These are phyloP conservation scores for Acacia concinna DNA, from an alignment of 331 rosid species.

Conservation along the genomic window DNA sequence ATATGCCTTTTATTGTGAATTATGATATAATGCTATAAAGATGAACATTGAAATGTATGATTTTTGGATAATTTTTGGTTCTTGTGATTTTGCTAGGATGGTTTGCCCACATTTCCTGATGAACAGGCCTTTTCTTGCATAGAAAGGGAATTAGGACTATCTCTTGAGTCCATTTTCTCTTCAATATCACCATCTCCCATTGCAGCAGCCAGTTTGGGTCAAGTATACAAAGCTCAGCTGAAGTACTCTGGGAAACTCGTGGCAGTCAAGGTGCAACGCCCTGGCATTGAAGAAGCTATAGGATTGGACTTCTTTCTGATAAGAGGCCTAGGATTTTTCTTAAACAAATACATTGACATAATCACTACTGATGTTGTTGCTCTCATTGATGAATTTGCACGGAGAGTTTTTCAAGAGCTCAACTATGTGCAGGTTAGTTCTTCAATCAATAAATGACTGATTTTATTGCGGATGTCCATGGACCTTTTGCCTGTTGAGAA, in stretches of 20 bases:
- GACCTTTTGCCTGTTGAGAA: neutral
- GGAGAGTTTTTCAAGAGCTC: conserved; percentile 91
- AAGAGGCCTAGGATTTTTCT: conserved; percentile 69
- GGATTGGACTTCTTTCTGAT: conserved; percentile 88
- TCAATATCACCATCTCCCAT: conserved; percentile 76
- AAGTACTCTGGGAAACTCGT: conserved; percentile 62
- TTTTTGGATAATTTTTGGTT: neutral
- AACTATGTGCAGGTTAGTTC: conserved; percentile 84
- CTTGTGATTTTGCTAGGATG: conserved; percentile 57
- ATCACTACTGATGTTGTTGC: conserved; percentile 80
- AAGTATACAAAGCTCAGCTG: conserved; percentile 83
- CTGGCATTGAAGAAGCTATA: conserved; percentile 84
- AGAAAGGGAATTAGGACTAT: conserved; percentile 64
- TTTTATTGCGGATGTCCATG: neutral
- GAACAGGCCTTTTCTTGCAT: conserved; percentile 83
- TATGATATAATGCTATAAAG: conserved; percentile 1
- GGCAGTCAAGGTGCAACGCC: conserved; percentile 92
- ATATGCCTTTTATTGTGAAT: conserved; percentile 2
- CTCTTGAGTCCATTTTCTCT: conserved; percentile 71
- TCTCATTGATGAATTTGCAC: conserved; percentile 84
- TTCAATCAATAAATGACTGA: conserved; percentile 17
- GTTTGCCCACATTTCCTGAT: conserved; percentile 83
- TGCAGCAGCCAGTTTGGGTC: conserved; percentile 96
- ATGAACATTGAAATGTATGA: conserved; percentile 16
- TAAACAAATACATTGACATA: conserved; percentile 75